Base-by-base conservation (phyloP, 2,329 filamentous ascomycete species). In the Diaporthe ampelina region DNA sequence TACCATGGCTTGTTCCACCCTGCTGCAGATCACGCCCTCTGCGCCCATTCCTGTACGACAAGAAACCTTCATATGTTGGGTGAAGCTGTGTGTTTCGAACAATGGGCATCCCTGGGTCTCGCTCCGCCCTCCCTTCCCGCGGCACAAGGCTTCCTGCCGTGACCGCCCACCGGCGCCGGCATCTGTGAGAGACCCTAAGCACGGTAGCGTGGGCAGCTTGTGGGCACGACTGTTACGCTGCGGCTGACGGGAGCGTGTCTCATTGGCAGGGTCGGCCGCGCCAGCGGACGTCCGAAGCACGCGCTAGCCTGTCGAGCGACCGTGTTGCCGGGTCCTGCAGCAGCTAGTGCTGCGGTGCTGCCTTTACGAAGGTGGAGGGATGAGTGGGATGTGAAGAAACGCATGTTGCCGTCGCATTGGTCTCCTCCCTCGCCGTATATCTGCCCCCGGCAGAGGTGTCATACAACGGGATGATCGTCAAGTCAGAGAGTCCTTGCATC, bases 211-310 rank as follows among this genome's bases (percentile, higher is more conserved):
- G 45, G 63, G 32, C 21, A 50, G 48, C 21, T 10, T 29, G 48
- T 19, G 45, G 63, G 45, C 48, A 52, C n/a, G n/a, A 24, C 9
- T 24, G 48, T 11, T 17, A 54, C 48, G 48, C 63, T 68, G 45
- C 63, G 63, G 63, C 63, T 68, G 63, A 68, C 48, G 32, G 29
- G 13, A 24, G 32, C 63, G 13, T 21, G 48, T 54, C 32, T 26
- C 45, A 68, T 68, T 68, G 63, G 63, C 48, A 26, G n/a, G 32
- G 29, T 68, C 63, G 63, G 63, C 32, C 63, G 43, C 59, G 63
- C 63, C 63, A 68, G 63, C 63, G 63, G 63, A 68, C 45, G 63
- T 68, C 63, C 63, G 63, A 54, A 68, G 45, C 45, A 68, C 32
- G 32, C 63, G 48, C 63, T 54, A 54, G 32, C 17, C 26, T 50